Evolutionary conservation across 257 asterid genomes (phyloP).

Genomic region (Solanum chiquidenum): DNA sequence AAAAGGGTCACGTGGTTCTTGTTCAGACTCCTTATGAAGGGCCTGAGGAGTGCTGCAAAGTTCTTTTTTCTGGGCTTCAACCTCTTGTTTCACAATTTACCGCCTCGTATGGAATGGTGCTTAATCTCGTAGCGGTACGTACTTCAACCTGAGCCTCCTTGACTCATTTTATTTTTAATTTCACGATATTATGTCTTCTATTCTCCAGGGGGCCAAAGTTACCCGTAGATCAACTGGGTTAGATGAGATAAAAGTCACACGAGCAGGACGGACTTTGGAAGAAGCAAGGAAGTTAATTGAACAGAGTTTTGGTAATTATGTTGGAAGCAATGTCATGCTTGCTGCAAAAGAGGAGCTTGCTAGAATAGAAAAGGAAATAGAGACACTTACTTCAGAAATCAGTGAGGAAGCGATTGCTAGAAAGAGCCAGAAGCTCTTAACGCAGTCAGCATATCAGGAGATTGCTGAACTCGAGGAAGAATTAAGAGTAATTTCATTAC

Average conservation of each 20-base stretch:
- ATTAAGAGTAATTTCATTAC: conserved; percentile 48
- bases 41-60: conserved; percentile 86
- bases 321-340: conserved; percentile 95
- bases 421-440: conserved; percentile 53
- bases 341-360: conserved; percentile 90
- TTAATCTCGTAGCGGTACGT: conserved; percentile 89
- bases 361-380: conserved; percentile 75
- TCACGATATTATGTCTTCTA: conserved; percentile 5
- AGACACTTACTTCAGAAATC: conserved; percentile 59
- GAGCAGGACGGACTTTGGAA: conserved; percentile 79
- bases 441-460: conserved; percentile 66
- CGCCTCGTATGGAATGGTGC: conserved; percentile 98
- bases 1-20: conserved; percentile 82
- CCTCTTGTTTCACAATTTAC: conserved; percentile 98
- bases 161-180: conserved; percentile 4
- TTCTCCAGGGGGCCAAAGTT: conserved; percentile 79
- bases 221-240: conserved; percentile 47
- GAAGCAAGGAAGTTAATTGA: conserved; percentile 95
- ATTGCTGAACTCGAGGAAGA: conserved; percentile 80
- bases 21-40: conserved; percentile 92
- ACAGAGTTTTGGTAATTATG: conserved; percentile 97
- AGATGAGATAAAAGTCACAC: conserved; percentile 36
- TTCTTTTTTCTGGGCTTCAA: conserved; percentile 84
- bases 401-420: conserved; percentile 84
- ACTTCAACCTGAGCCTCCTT: conserved; percentile 5